Percentiles rank a stretch among this genome's conserved stretches.
Evolutionary conservation across 202 grass and related monocot genomes (phyloP).

Genomic region (Bolboschoenoplectus hybrid): DNA sequence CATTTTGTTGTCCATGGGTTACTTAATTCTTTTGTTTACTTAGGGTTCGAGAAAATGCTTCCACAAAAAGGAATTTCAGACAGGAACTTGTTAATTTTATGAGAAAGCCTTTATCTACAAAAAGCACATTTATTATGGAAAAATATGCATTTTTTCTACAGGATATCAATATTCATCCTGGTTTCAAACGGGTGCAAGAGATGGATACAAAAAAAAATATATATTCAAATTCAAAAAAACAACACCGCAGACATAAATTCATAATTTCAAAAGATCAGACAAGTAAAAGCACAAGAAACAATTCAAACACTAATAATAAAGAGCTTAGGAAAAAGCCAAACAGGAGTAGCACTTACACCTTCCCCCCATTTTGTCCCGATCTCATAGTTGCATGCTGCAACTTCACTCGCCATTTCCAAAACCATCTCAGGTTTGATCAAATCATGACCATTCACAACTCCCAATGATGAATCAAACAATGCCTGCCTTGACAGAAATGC

Average conservation of each 20-base stretch:
- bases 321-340: background rate
- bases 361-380: conserved; percentile 52
- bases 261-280: conserved; percentile 11
- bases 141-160: too few relatives aligned
- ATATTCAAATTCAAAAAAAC: background rate
- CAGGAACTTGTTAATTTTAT: background rate
- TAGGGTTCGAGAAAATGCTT: background rate
- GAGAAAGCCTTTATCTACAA: background rate
- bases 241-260: background rate
- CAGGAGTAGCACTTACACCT: conserved; percentile 34
- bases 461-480: conserved; percentile 44
- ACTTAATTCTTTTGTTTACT: background rate
- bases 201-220: too few relatives aligned
- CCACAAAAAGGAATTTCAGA: background rate
- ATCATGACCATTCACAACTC: conserved; percentile 3
- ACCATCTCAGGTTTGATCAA: background rate
- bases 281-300: background rate
- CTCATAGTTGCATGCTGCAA: conserved; percentile 53
- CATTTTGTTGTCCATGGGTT: background rate
- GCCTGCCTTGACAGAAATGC: conserved; percentile 5
- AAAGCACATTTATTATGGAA: background rate
- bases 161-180: background rate
- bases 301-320: background rate
- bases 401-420: conserved; percentile 44
- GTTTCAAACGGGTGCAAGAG: background rate